Percentiles rank a stretch among this genome's conserved stretches.
Conservation (phyloP, 1,284 basidiomycete genomes). For the Marasmius fiardii region DNA sequence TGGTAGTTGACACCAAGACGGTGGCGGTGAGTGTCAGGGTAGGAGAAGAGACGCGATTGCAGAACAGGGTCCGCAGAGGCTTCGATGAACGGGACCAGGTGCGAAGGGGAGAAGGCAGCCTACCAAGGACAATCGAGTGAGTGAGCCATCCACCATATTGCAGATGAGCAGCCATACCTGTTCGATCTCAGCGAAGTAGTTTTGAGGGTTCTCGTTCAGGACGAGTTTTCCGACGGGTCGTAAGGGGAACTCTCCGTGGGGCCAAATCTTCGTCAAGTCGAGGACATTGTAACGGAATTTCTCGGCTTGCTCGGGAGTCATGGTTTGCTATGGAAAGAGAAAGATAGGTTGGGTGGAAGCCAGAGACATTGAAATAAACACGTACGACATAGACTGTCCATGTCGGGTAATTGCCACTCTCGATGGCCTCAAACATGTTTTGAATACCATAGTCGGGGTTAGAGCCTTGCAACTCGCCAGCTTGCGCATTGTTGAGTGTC, state of each 20-base stretch:
- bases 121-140: conserved; percentile 29
- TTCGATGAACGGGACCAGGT: conserved; percentile 86
- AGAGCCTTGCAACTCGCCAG: conserved; percentile 57
- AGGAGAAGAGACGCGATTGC: conserved; percentile 92
- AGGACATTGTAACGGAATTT: conserved; percentile 85
- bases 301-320: conserved; percentile 90
- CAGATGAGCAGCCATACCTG: conserved; percentile 42
- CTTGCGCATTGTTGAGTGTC: conserved; percentile 63
- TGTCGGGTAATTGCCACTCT: conserved; percentile 69
- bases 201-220: conserved; percentile 82
- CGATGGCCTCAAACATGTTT: conserved; percentile 78
- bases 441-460: conserved; percentile 84
- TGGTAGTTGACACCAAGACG: conserved; percentile 85
- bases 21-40: conserved; percentile 93
- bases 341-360: background rate
- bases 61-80: conserved; percentile 87
- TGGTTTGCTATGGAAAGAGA: conserved; percentile 64
- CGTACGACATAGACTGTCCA: conserved; percentile 78
- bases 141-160: background rate
- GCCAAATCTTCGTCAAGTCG: conserved; percentile 91
- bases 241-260: conserved; percentile 83
- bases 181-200: conserved; percentile 87
- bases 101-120: conserved; percentile 83
- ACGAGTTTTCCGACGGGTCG: conserved; percentile 83
- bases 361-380: conserved; percentile 10